Conservation (phyloP, 2,329 filamentous ascomycete species). For the Lachnum nothofagi region DNA sequence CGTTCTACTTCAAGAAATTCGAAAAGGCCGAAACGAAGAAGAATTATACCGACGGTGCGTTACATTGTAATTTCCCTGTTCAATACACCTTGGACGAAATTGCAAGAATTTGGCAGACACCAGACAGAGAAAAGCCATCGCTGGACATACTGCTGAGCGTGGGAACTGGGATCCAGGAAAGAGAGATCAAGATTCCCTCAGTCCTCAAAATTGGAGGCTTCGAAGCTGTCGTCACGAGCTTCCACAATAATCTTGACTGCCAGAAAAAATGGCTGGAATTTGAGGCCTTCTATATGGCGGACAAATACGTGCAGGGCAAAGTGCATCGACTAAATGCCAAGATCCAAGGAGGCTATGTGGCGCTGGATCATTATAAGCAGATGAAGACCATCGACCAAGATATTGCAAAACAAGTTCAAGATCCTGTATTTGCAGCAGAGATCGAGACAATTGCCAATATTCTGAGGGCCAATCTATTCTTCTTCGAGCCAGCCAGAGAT, state of each 20-base stretch:
- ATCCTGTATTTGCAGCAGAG: background rate
- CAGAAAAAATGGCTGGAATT: constrained; percentile 5
- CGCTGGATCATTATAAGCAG: constrained; percentile 8
- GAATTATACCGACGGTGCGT: constrained; percentile 9
- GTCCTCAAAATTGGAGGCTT: constrained; percentile 11
- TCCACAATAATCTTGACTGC: constrained; percentile 10
- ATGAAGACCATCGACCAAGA: constrained; percentile 6
- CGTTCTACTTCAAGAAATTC: constrained; percentile 21
- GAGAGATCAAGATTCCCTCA: constrained; percentile 6
- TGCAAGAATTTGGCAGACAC: constrained; percentile 3
- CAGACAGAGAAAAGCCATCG: constrained; percentile 5
- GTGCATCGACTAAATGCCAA: constrained; percentile 5
- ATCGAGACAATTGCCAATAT: constrained; percentile 5
- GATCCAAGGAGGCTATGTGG: constrained; percentile 8
- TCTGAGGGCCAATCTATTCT: constrained; percentile 10
- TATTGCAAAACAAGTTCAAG: constrained; percentile 3
- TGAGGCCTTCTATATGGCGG: background rate
- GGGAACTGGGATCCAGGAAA: constrained; percentile 8
- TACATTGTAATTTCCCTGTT: constrained; percentile 11
- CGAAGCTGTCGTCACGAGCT: constrained; percentile 6
- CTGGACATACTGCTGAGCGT: constrained; percentile 8
- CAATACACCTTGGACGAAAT: constrained; percentile 9
- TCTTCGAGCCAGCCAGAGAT: constrained; percentile 7
- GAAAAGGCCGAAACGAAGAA: constrained; percentile 16
- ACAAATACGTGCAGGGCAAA: background rate